Evolutionary conservation across 371 early-diverging fungal genomes (phyloP), one percentile per base, ranked within the genome.

Genomic region (Nematocida parisii): DNA sequence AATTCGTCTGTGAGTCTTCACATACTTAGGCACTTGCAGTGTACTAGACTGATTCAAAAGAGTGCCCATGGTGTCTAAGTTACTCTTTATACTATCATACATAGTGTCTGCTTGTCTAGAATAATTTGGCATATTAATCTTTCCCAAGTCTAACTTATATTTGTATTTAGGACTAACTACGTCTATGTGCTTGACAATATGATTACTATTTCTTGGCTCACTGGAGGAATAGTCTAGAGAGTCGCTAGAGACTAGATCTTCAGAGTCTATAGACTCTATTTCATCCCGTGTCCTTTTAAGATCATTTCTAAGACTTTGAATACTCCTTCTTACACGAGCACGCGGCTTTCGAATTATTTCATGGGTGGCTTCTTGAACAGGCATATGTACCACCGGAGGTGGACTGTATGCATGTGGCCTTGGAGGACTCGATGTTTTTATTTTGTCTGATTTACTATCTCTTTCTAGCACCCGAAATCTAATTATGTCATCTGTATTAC

Each of bases 401-500:
- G 18, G 18, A 1, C 9, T 18, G 13, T 50, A 13, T 13, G 4
- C 52, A 2, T 13, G 9, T 50, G 52, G 1, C 18, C 9, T 50
- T 13, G 52, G 52, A 13, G 52, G 52, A 13, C 9, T 50, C 9
- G 52, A 18, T 9, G 9, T 18, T 3, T 50, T 9, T 50, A 13
- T 9, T 13, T 1, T 50, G 52, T 13, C 52, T 9, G 52, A 18
- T 50, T 9, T 50, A n/a, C 42, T 44, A 42, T 67, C 68, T 67
- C 68, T 67, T 52, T 73, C 73, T 44, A 73, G n/a, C 6, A 73
- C 54, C 11, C 39, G 9, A 50, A 75, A 75, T 13, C 71, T 33
- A 56, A 77, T 70, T 47, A 22, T 61, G 39, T 70, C 61, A 18
- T 4, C n/a, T 2, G 67, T 46, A 1, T 20, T 56, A 7, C 6